Evolutionary conservation across 2,329 filamentous ascomycete species (phyloP).

Genomic region (Penicillium aurantiogriseum): DNA sequence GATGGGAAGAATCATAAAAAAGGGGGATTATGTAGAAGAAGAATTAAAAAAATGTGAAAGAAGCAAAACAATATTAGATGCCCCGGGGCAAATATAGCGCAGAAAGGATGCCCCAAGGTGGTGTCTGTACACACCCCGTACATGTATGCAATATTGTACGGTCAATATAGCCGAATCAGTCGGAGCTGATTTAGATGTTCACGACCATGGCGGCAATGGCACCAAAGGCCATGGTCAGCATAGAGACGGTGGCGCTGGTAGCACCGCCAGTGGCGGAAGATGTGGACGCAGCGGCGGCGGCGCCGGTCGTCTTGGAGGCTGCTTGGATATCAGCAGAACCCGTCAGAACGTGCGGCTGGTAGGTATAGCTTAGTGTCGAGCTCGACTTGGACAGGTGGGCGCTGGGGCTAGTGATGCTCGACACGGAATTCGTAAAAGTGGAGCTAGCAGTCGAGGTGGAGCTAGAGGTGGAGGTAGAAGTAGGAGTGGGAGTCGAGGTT

Average conservation of each 20-base stretch:
- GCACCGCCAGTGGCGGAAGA: constrained; percentile 18
- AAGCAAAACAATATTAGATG: constrained; percentile 13
- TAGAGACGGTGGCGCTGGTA: constrained; percentile 23
- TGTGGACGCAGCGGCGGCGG: constrained; percentile 9
- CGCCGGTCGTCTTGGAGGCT: constrained; percentile 12
- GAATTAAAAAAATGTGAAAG: constrained; percentile 12
- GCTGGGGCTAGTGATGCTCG: constrained; percentile 15
- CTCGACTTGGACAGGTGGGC: constrained; percentile 21
- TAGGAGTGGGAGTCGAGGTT: neutral
- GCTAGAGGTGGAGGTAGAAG: constrained; percentile 8
- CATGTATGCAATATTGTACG: constrained; percentile 5
- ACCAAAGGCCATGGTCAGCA: constrained; percentile 24
- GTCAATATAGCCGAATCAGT: neutral
- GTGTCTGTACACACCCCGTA: constrained; percentile 9
- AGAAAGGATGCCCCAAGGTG: constrained; percentile 1
- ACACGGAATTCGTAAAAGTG: constrained; percentile 17
- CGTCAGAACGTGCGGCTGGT: constrained; percentile 31
- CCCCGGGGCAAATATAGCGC: constrained; percentile 4
- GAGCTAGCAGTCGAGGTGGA: neutral
- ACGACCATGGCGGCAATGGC: constrained; percentile 26
- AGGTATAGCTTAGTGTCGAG: constrained; percentile 28
- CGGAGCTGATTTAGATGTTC: constrained; percentile 20
- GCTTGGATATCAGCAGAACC: constrained; percentile 18
- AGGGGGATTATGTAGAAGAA: constrained; percentile 22
- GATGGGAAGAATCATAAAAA: constrained; percentile 17